phyloP scores from a whole-genome alignment of 2,329 filamentous ascomycete genomes.

The Ophioceras dolichostomum region DNA sequence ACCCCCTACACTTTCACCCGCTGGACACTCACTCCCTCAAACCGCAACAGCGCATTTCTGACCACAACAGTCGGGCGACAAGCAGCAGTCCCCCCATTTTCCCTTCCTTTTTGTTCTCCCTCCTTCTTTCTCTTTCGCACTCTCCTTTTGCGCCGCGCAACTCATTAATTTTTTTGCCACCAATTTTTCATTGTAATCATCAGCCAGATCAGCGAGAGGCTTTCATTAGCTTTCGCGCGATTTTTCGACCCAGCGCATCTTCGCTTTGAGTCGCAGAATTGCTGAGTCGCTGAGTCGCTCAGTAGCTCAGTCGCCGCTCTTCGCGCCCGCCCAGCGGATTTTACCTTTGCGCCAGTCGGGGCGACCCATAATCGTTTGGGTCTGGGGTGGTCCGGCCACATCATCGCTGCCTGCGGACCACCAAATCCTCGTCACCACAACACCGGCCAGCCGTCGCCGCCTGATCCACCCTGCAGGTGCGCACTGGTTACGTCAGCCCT shows the following conservation, averaged over 20 bases:
- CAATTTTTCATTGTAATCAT: too few species aligned
- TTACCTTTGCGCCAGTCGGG: background rate
- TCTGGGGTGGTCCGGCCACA: slow-evolving; percentile 2
- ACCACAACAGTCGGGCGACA: background rate
- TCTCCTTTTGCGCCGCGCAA: slow-evolving; percentile 8
- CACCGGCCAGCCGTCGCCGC: background rate
- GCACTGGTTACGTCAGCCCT: slow-evolving; percentile 11
- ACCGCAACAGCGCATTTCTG: slow-evolving; percentile 4
- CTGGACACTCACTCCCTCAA: slow-evolving; percentile 4
- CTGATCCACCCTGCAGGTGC: background rate
- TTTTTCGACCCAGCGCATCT: slow-evolving; percentile 6
- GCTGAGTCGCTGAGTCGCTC: slow-evolving; percentile 12
- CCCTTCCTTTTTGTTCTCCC: slow-evolving; percentile 7
- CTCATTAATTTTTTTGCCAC: too few species aligned
- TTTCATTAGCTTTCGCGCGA: slow-evolving; percentile 35
- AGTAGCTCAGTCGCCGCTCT: slow-evolving; percentile 14
- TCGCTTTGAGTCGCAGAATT: slow-evolving; percentile 8
- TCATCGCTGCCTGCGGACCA: background rate
- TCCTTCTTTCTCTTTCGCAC: slow-evolving; percentile 8
- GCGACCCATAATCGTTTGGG: background rate
- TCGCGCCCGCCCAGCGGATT: background rate
- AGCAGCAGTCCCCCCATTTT: slow-evolving; percentile 6
- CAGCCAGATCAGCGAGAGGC: too few species aligned
- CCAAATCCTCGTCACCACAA: background rate
- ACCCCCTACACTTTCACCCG: too few species aligned